Evolutionary conservation across 768 basidiomycete species (phyloP), one percentile per base, ranked within the genome.

Genomic region (Neoboletus brunneissimus): DNA sequence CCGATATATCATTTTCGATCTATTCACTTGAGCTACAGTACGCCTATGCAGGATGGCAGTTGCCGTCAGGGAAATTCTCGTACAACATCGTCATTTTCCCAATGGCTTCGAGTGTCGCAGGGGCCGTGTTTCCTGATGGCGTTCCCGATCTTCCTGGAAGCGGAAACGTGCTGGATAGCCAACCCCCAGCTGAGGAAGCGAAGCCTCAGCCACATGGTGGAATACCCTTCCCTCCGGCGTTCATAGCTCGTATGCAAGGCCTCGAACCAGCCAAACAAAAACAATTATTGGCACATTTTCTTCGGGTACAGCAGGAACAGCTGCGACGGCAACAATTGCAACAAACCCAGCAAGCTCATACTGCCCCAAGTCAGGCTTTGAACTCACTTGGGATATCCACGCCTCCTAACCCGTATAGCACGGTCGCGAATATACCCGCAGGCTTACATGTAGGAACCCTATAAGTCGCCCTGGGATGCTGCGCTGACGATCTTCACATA

Each of bases 81-180:
- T 75, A 74, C 25, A 81, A 79, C 43, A 72, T 80, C 1, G 64
- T 86, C 12, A 66, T 86, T 22, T 81, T 86, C 56, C 67, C 79
- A 2, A 53, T 74, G 18, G 58, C 61, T 15, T 52, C 59, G 7
- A 59, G 58, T 22, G 68, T 85, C n/a, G 67, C 68, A 3, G 84
- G 78, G 22, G 78, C 77, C 0, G 74, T 81, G 57, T 87, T 85
- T 67, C 77, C 78, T 7, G 77, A 73, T 0, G 83, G 83, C 8
- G 67, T 86, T 40, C 83, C 85, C 0, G 70, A 73, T 42, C 60
- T 72, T 29, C 70, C 70, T n/a, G 67, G 67, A 22, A 53, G 25
- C 11, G 62, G 63, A 43, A 72, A 67, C 23, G 4, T 32, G 12
- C 47, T 63, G 27, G 64, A 59, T 9, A 7, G 13, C 15, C 53